These are phyloP conservation scores for Digitaria exilis DNA, from an alignment of 202 grass and related monocot genomes.

Conservation along the genomic window DNA sequence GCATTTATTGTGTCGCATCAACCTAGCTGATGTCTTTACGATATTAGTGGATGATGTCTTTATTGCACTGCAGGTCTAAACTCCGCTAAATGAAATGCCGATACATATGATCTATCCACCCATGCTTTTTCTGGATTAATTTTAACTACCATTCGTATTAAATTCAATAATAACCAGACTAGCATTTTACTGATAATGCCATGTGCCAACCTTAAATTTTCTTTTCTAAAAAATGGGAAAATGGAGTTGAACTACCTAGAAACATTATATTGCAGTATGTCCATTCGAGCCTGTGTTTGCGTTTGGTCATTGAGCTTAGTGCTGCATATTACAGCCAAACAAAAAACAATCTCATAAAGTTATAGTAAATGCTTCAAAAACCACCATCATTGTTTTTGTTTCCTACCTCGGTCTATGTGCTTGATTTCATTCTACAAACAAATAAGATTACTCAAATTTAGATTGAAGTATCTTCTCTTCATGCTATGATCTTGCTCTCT, in stretches of 20 bases:
- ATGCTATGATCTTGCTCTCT: not conserved
- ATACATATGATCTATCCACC: not conserved
- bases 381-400: not conserved
- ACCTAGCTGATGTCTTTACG: not conserved
- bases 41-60: not conserved
- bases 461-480: not conserved
- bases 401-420: not conserved
- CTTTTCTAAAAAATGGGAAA: slow-evolving; percentile 5
- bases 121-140: not conserved
- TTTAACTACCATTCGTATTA: not conserved
- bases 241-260: not conserved
- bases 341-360: not conserved
- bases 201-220: not conserved
- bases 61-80: not conserved
- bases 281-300: too few relatives aligned
- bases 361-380: not conserved
- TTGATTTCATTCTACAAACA: slow-evolving; percentile 16
- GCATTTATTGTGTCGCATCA: not conserved
- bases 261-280: slow-evolving; percentile 9
- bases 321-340: not conserved
- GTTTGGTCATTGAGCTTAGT: too few relatives aligned
- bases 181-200: not conserved
- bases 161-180: not conserved
- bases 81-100: not conserved
- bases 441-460: not conserved